These are phyloP conservation scores for Phytophthora pistaciae DNA, from an alignment of 352 stramenopile genomes.

Conservation along the genomic window DNA sequence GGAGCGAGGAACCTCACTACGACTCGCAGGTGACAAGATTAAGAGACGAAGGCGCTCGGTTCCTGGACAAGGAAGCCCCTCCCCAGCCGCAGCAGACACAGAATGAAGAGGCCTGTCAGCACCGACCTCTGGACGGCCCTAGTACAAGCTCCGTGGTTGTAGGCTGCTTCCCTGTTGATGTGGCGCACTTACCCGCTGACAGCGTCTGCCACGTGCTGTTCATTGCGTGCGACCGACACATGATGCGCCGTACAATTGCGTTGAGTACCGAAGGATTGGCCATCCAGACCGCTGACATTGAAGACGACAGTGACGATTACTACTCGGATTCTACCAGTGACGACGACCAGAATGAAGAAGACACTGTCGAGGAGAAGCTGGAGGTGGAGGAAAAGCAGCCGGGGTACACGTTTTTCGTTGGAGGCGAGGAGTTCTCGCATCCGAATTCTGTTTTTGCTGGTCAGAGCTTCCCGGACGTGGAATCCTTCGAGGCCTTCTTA, in stretches of 20 bases:
- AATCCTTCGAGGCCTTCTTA: constrained; percentile 65
- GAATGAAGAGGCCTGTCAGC: not conserved
- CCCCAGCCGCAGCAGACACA: constrained; percentile 28
- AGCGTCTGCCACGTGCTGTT: constrained; percentile 68
- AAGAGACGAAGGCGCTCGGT: constrained; percentile 41
- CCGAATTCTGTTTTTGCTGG: constrained; percentile 57
- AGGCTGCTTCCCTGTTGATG: constrained; percentile 53
- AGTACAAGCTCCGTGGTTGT: constrained; percentile 37
- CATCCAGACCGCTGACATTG: constrained; percentile 36
- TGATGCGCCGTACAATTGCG: constrained; percentile 68
- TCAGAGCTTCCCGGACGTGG: constrained; percentile 54
- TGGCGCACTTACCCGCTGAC: constrained; percentile 51
- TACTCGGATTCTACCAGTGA: constrained; percentile 37
- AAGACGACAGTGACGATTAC: constrained; percentile 36
- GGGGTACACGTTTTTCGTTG: constrained; percentile 59
- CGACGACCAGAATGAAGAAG: constrained; percentile 12
- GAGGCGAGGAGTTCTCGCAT: constrained; percentile 64
- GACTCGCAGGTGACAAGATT: constrained; percentile 45
- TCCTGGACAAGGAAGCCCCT: constrained; percentile 27
- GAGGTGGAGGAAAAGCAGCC: constrained; percentile 34
- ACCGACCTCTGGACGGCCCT: constrained; percentile 29
- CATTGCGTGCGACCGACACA: constrained; percentile 61
- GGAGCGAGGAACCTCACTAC: constrained; percentile 66
- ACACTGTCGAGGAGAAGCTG: constrained; percentile 23
- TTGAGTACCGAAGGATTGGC: constrained; percentile 63